phyloP scores from a whole-genome alignment of 75 land plant genomes.

The Selaginella tamariscina region DNA sequence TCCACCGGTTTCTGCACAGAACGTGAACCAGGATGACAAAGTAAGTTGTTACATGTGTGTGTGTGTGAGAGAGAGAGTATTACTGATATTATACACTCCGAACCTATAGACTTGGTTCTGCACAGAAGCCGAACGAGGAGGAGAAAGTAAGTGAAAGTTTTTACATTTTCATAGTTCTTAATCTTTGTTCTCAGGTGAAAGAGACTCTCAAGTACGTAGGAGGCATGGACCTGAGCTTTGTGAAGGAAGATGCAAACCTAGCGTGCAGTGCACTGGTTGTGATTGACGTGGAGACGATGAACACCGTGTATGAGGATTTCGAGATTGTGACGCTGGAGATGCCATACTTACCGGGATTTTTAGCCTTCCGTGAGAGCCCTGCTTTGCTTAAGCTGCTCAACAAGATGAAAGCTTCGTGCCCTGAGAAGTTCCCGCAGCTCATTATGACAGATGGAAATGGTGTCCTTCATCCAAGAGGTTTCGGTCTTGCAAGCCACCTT shows the following conservation, averaged over 20 bases:
- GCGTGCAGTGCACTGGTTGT: constrained; percentile 76
- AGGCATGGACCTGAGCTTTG: constrained; percentile 80
- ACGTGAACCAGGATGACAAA: too few species aligned
- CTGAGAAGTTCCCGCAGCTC: constrained; percentile 31
- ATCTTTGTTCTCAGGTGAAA: too few species aligned
- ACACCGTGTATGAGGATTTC: constrained; percentile 57
- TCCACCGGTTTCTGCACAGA: too few species aligned
- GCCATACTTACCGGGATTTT: constrained; percentile 82
- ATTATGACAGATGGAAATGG: constrained; percentile 93
- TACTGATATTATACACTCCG: too few species aligned
- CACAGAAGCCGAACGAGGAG: too few species aligned
- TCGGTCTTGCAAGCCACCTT: constrained; percentile 82
- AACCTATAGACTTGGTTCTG: too few species aligned
- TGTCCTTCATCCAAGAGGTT: constrained; percentile 82
- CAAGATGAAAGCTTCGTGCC: constrained; percentile 5
- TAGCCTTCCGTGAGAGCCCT: constrained; percentile 73
- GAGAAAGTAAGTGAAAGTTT: neutral
- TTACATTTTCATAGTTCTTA: too few species aligned
- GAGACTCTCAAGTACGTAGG: constrained; percentile 48
- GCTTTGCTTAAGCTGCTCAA: constrained; percentile 3
- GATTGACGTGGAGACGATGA: constrained; percentile 39
- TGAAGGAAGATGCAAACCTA: constrained; percentile 41
- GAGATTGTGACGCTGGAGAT: constrained; percentile 32
- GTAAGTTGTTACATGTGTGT: too few species aligned
- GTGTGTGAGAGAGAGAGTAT: too few species aligned